Evolutionary conservation across 306 rosid species (phyloP).

Genomic region (Alnus glutinosa): DNA sequence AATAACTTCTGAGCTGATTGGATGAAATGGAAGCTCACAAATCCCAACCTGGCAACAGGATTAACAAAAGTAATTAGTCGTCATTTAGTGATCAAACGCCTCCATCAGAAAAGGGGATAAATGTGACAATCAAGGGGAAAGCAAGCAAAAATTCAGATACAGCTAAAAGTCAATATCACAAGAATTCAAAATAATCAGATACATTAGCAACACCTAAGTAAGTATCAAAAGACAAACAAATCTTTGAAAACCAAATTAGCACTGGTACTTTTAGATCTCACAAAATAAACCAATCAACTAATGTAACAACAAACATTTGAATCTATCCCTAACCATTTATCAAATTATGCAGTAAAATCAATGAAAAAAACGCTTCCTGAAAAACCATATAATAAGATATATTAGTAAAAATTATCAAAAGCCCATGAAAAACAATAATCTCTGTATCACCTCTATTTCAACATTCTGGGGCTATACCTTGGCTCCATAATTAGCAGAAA

Average conservation of each 20-base stretch:
- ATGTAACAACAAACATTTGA: not conserved
- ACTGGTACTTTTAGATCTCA: not conserved
- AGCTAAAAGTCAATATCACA: not conserved
- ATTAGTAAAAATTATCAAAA: not conserved
- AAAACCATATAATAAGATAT: not conserved
- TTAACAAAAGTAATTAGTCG: constrained; percentile 25
- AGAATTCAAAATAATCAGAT: not conserved
- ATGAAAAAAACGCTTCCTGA: not conserved
- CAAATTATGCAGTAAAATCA: not conserved
- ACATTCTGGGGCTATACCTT: constrained; percentile 49
- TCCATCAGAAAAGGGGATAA: constrained; percentile 12
- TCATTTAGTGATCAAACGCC: constrained; percentile 13
- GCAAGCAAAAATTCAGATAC: not conserved
- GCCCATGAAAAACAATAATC: not conserved
- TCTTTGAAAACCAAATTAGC: not conserved
- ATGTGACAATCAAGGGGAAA: not conserved
- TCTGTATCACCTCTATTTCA: not conserved
- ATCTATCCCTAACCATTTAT: not conserved
- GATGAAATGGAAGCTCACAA: constrained; percentile 93
- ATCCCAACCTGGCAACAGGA: constrained; percentile 66
- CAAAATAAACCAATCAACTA: not conserved
- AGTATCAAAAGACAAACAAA: not conserved
- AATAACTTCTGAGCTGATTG: constrained; percentile 75
- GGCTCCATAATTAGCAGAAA: constrained; percentile 81
- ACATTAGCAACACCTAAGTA: not conserved